A percentile compares a stretch with the other conserved stretches of the same genome.
These are phyloP conservation scores for Parasarocladium wereldwijsianum DNA, from an alignment of 2,329 filamentous ascomycete species.

Conservation along the genomic window DNA sequence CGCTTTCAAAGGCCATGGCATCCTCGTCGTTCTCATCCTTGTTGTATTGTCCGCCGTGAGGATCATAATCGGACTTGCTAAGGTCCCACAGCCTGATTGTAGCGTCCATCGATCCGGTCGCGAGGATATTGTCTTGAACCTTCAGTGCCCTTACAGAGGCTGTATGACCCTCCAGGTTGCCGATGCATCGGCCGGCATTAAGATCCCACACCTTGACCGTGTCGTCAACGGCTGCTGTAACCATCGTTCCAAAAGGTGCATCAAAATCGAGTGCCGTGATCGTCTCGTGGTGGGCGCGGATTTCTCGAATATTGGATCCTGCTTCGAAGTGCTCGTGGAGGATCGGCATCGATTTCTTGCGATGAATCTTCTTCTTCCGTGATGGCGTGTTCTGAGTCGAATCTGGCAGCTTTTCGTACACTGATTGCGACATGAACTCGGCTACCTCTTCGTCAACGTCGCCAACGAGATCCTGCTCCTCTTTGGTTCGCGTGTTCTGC, in stretches of 20 bases:
- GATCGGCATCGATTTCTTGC: slow-evolving; percentile 80
- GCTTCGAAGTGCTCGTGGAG: slow-evolving; percentile 91
- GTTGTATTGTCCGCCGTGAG: slow-evolving; percentile 45
- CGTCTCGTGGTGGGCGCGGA: slow-evolving; percentile 75
- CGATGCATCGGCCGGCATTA: slow-evolving; percentile 84
- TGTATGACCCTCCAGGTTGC: slow-evolving; percentile 81
- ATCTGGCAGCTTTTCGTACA: slow-evolving; percentile 79
- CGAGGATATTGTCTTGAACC: slow-evolving; percentile 88
- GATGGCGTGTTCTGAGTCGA: slow-evolving; percentile 33
- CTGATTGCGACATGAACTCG: slow-evolving; percentile 91
- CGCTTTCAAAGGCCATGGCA: slow-evolving; percentile 58
- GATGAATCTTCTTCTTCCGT: slow-evolving; percentile 38
- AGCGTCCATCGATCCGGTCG: slow-evolving; percentile 88
- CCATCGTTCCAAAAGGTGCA: slow-evolving; percentile 89
- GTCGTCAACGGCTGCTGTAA: slow-evolving; percentile 84
- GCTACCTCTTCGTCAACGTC: slow-evolving; percentile 32
- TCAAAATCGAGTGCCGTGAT: slow-evolving; percentile 93
- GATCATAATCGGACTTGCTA: slow-evolving; percentile 73
- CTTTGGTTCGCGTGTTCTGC: slow-evolving; percentile 33
- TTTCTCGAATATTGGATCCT: slow-evolving; percentile 74
- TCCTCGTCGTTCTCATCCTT: slow-evolving; percentile 48
- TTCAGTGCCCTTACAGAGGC: slow-evolving; percentile 87
- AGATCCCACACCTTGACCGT: slow-evolving; percentile 93
- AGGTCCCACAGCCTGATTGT: slow-evolving; percentile 93
- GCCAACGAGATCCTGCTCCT: slow-evolving; percentile 37